Conservation (phyloP, 2,329 filamentous ascomycete genomes). For the Amauroascus niger region DNA sequence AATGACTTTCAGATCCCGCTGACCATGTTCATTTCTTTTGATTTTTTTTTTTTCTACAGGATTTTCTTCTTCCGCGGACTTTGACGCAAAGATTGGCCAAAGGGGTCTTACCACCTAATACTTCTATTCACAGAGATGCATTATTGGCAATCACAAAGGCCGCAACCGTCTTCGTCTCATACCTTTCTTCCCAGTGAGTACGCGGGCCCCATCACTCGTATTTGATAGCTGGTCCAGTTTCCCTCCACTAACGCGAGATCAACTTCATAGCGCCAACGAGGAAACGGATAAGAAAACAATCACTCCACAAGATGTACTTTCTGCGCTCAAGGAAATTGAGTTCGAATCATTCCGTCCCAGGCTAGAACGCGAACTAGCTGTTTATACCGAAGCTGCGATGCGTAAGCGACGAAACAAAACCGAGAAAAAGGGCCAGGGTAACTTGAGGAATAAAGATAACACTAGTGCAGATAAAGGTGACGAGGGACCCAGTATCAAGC, state of each 20-base stretch:
- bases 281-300: slow-evolving; percentile 54
- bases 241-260: background rate
- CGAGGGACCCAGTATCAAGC: slow-evolving; percentile 49
- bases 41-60: no score
- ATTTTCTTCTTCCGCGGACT: slow-evolving; percentile 54
- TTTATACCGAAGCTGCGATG: slow-evolving; percentile 32
- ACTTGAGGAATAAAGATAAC: slow-evolving; percentile 35
- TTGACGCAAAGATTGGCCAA: slow-evolving; percentile 54
- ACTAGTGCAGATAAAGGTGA: slow-evolving; percentile 48
- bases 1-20: background rate
- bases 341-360: slow-evolving; percentile 50
- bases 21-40: background rate
- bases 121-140: slow-evolving; percentile 56
- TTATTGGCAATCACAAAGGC: slow-evolving; percentile 55
- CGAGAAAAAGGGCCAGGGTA: slow-evolving; percentile 29
- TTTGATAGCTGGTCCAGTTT: background rate
- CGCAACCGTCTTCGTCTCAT: slow-evolving; percentile 58
- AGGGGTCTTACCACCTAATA: slow-evolving; percentile 54
- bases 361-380: slow-evolving; percentile 50
- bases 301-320: slow-evolving; percentile 51
- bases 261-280: slow-evolving; percentile 48
- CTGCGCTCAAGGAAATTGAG: slow-evolving; percentile 51
- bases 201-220: background rate
- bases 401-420: slow-evolving; percentile 33
- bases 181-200: slow-evolving; percentile 50